Evolutionary conservation across 495 filamentous ascomycete genomes (phyloP), one percentile per base, ranked within the genome.

Genomic region (Hapsidospora chrysogenum): DNA sequence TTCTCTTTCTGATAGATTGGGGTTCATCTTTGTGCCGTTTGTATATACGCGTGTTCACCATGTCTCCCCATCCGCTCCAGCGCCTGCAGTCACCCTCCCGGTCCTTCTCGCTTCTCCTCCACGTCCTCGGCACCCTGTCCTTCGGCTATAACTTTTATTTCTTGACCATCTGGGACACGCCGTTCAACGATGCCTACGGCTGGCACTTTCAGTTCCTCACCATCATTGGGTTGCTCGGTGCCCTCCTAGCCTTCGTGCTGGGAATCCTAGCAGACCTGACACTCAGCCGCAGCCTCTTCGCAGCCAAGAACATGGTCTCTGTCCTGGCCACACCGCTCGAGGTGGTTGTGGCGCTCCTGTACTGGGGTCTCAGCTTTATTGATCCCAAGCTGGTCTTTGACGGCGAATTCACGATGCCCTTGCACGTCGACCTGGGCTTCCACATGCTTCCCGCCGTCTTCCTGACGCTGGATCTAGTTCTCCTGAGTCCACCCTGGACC

Each of bases 121-220:
- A 93, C 57, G 63, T 80, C 14, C 31, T 61, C 9, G 84, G 84
- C 9, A 63, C 89, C 11, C 42, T 62, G 14, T 83, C 70, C 36
- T 89, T 85, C 53, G 36, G 66, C 9, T 69, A 63, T 44, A 78
- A 70, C 22, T 86, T 82, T 53, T 67, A 69, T 48, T 85, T 65
- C 37, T 52, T 57, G 19, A 35, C 41, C 21, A 37, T 40, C 40
- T 55, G 49, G 44, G 59, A 59, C 10, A 60, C 47, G 21, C 39
- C 41, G 31, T 74, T 78, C 34, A 76, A 75, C 41, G 60, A 70
- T 9, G 70, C 77, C 15, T 89, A 78, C 48, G 85, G 83, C 16
- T 85, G 81, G 66, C 79, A 86, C 50, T 77, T 78, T 45, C 81
- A 87, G 55, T 86, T 79, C 54, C 60, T 87, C 31, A 92, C 82